Percentiles rank a stretch among this genome's conserved stretches.
Conservation (phyloP, 352 stramenopile genomes). For the Globisporangium paddicum region DNA sequence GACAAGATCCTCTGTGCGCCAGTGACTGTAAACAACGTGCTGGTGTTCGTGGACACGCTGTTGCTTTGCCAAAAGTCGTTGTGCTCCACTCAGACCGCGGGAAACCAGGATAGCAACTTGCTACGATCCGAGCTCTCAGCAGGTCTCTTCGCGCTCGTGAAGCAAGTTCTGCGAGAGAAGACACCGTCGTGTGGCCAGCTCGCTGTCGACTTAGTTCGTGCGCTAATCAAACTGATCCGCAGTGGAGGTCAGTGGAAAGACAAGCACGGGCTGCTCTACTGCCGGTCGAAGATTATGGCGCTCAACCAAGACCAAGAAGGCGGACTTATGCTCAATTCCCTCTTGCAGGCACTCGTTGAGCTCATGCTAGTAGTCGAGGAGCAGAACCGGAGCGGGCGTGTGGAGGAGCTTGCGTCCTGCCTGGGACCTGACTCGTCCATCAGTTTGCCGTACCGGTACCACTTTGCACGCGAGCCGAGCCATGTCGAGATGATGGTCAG, state of each 20-base stretch:
- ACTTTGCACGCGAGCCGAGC: slow-evolving; percentile 47
- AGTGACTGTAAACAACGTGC: slow-evolving; percentile 51
- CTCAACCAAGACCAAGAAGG: slow-evolving; percentile 80
- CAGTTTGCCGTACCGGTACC: slow-evolving; percentile 69
- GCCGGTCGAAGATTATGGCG: slow-evolving; percentile 81
- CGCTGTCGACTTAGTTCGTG: slow-evolving; percentile 59
- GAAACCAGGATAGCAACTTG: slow-evolving; percentile 6
- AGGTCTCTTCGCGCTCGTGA: slow-evolving; percentile 67
- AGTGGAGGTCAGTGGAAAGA: slow-evolving; percentile 63
- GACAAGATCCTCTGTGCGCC: slow-evolving; percentile 69
- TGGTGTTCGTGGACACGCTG: slow-evolving; percentile 49
- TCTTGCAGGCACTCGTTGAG: slow-evolving; percentile 80
- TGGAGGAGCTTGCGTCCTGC: slow-evolving; percentile 49
- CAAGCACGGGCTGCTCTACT: slow-evolving; percentile 71
- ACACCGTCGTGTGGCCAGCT: slow-evolving; percentile 38
- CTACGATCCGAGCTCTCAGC: slow-evolving; percentile 56
- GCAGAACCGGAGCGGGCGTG: slow-evolving; percentile 43
- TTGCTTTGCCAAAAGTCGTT: slow-evolving; percentile 9
- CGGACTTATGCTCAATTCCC: slow-evolving; percentile 63
- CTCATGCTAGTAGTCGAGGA: slow-evolving; percentile 82
- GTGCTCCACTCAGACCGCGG: slow-evolving; percentile 6
- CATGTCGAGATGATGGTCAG: slow-evolving; percentile 77
- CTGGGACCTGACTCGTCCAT: slow-evolving; percentile 53
- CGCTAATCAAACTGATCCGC: slow-evolving; percentile 61
- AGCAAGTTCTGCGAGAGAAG: slow-evolving; percentile 67